Evolutionary conservation across 352 stramenopile species (phyloP).

Genomic region (Globisporangium splendens): DNA sequence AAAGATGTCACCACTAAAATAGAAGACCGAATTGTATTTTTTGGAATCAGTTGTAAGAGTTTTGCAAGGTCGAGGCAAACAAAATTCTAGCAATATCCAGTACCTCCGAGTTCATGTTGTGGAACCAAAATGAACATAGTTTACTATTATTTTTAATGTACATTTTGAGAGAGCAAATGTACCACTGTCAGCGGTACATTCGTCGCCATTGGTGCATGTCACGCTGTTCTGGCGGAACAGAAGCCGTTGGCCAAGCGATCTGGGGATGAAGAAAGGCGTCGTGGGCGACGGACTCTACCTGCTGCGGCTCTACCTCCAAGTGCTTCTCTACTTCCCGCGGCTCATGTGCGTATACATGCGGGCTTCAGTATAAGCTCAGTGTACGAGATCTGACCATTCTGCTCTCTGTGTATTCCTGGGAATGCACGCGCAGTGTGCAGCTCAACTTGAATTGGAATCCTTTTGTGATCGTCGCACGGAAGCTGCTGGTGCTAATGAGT

Average conservation of each 20-base stretch:
- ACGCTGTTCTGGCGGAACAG: not conserved
- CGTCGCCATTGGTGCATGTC: not conserved
- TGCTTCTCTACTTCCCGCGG: conserved; percentile 65
- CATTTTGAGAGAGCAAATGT: not conserved
- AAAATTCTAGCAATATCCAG: too few species aligned
- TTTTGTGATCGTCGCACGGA: conserved; percentile 44
- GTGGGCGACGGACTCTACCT: conserved; percentile 41
- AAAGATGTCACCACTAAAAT: too few species aligned
- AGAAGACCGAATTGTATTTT: too few species aligned
- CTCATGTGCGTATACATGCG: conserved; percentile 40
- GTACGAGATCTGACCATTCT: not conserved
- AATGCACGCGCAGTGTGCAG: conserved; percentile 25
- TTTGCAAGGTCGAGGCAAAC: too few species aligned
- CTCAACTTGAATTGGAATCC: conserved; percentile 71
- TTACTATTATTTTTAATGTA: too few species aligned
- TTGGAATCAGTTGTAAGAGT: too few species aligned
- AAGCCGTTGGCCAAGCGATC: not conserved
- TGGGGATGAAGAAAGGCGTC: conserved; percentile 19
- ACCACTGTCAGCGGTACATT: not conserved
- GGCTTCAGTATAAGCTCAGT: not conserved
- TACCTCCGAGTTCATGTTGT: too few species aligned
- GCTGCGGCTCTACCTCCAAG: conserved; percentile 49
- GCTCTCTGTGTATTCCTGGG: conserved; percentile 7
- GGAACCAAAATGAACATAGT: too few species aligned
- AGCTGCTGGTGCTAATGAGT: conserved; percentile 30